A percentile compares a stretch with the other conserved stretches of the same genome.
Evolutionary conservation across 495 filamentous ascomycete genomes (phyloP).

Genomic region (Filosporella fistucella): DNA sequence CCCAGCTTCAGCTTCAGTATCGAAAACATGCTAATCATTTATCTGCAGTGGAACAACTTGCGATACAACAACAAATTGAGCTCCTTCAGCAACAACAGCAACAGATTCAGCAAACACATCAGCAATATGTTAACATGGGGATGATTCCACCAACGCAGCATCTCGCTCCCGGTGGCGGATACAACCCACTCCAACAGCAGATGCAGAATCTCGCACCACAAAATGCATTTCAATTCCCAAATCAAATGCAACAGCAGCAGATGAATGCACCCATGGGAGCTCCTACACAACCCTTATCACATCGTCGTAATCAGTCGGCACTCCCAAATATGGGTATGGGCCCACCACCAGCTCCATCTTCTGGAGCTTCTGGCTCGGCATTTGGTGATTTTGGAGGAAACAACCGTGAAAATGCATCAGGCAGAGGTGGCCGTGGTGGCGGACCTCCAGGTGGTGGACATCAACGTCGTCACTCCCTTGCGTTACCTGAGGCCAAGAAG

Average conservation of each 20-base stretch:
- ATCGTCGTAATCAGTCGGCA: conserved; percentile 97
- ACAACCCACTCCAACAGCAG: conserved; percentile 59
- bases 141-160: conserved; percentile 82
- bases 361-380: conserved; percentile 75
- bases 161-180: conserved; percentile 59
- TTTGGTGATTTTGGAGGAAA: conserved; percentile 72
- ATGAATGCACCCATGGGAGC: conserved; percentile 59
- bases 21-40: conserved; percentile 20
- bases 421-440: conserved; percentile 72
- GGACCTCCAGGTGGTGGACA: conserved; percentile 73
- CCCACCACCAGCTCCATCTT: conserved; percentile 94
- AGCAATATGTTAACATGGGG: conserved; percentile 96
- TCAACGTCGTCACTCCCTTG: conserved; percentile 90
- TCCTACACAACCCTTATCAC: conserved; percentile 73
- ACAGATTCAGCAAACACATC: conserved; percentile 91
- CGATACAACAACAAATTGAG: conserved; percentile 98
- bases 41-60: conserved; percentile 87
- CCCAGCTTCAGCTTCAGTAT: conserved; percentile 10
- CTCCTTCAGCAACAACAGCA: conserved; percentile 97
- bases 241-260: conserved; percentile 56
- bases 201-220: conserved; percentile 81
- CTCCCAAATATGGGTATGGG: conserved; percentile 91
- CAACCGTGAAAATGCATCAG: conserved; percentile 59
- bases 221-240: conserved; percentile 86
- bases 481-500: conserved; percentile 93